These are phyloP conservation scores for Helianthus tuberosus DNA, from an alignment of 129 eudicot genomes.

Conservation along the genomic window DNA sequence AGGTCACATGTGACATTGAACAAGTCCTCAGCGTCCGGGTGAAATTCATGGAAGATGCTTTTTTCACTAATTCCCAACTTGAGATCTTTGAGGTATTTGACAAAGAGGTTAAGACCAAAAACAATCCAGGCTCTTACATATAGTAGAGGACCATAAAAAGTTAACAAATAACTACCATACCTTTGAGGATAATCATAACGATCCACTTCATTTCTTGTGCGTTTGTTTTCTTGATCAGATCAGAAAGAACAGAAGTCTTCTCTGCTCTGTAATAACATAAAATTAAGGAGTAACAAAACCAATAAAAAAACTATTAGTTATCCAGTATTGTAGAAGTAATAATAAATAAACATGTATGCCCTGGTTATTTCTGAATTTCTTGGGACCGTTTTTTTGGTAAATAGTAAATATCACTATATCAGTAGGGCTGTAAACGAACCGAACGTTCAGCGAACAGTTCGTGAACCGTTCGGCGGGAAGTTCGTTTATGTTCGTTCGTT, in stretches of 20 bases:
- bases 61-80: conserved; percentile 97
- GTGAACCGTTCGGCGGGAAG: too few relatives aligned
- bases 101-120: conserved; percentile 12
- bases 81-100: conserved; percentile 55
- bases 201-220: conserved; percentile 99
- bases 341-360: not conserved
- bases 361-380: not conserved
- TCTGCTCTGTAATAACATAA: conserved; percentile 56
- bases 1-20: conserved; percentile 98
- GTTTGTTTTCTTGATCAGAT: conserved; percentile 85
- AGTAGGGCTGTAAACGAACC: too few relatives aligned
- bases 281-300: conserved; percentile 17
- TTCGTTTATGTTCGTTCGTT: too few relatives aligned
- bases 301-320: not conserved
- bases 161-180: conserved; percentile 33
- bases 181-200: conserved; percentile 92
- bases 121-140: not conserved
- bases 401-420: conserved; percentile 24
- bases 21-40: conserved; percentile 99
- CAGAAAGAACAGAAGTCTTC: conserved; percentile 74
- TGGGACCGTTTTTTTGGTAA: conserved; percentile 2
- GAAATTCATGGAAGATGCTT: conserved; percentile 94
- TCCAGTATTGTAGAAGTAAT: not conserved
- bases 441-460: too few relatives aligned
- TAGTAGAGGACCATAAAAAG: not conserved